Percentiles rank a stretch among this genome's conserved stretches.
Evolutionary conservation across 2,329 filamentous ascomycete species (phyloP).

Genomic region (Calonectria ilicicola): DNA sequence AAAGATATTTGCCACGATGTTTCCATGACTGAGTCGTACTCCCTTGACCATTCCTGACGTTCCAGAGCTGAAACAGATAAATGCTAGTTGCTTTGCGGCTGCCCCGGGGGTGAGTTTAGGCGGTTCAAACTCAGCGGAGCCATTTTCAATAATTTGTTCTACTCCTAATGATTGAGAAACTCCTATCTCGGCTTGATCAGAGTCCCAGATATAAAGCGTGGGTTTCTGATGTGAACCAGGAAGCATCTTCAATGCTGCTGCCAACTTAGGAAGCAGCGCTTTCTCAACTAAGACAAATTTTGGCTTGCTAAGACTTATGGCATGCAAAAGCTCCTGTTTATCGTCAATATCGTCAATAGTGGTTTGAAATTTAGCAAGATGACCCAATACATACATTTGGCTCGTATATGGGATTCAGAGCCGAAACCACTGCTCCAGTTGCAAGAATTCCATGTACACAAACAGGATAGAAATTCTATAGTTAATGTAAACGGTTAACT

Average conservation of each 20-base stretch:
- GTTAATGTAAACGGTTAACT: background rate
- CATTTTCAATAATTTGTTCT: background rate
- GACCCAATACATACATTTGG: background rate
- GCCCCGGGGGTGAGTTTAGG: background rate
- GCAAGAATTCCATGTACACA: slow-evolving; percentile 17
- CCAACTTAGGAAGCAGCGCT: background rate
- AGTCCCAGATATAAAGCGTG: slow-evolving; percentile 6
- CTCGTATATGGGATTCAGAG: slow-evolving; percentile 14
- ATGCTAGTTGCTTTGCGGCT: background rate
- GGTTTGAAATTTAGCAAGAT: too few species aligned
- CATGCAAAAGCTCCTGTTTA: slow-evolving; percentile 5
- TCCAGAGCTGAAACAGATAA: slow-evolving; percentile 18
- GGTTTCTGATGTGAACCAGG: background rate
- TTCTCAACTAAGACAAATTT: background rate
- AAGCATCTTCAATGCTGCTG: background rate
- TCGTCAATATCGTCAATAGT: background rate
- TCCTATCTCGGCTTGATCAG: background rate
- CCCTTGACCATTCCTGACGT: slow-evolving; percentile 16
- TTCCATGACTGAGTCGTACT: slow-evolving; percentile 6
- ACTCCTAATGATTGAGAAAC: background rate
- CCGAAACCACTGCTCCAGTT: slow-evolving; percentile 4
- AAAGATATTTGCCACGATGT: slow-evolving; percentile 19
- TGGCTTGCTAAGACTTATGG: background rate
- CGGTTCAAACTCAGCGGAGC: background rate
- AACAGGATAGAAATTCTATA: slow-evolving; percentile 11